phyloP scores from a whole-genome alignment of 2,329 filamentous ascomycete genomes.

The Septoria petroselini region DNA sequence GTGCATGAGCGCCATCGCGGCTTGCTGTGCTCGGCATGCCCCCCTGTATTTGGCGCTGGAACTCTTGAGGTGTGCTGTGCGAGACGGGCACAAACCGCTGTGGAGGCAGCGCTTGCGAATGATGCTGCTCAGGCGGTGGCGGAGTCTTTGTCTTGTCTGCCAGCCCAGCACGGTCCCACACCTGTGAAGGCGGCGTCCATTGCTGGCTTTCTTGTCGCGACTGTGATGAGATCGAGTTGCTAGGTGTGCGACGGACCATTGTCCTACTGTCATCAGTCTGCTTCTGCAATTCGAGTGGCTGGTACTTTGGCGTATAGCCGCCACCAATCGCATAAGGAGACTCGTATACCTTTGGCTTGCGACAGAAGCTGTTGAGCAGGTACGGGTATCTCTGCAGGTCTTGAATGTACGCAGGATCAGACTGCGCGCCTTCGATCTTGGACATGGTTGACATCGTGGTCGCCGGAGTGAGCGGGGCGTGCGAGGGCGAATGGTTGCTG shows the following conservation, averaged over 20 bases:
- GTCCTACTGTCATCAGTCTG: constrained; percentile 17
- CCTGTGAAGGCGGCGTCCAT: constrained; percentile 40
- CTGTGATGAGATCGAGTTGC: constrained; percentile 28
- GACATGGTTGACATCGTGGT: constrained; percentile 32
- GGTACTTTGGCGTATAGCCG: constrained; percentile 43
- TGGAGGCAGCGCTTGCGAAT: constrained; percentile 14
- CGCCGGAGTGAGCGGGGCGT: constrained; percentile 34
- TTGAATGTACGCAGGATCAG: constrained; percentile 40
- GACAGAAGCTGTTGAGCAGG: constrained; percentile 45
- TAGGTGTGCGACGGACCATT: constrained; percentile 28
- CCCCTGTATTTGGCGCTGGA: constrained; percentile 37
- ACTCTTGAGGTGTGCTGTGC: constrained; percentile 46
- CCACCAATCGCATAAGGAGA: constrained; percentile 47
- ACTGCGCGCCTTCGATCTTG: constrained; percentile 31
- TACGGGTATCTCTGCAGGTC: constrained; percentile 48
- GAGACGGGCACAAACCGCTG: constrained; percentile 22
- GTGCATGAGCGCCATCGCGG: constrained; percentile 36
- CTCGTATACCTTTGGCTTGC: constrained; percentile 47
- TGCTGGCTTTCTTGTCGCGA: constrained; percentile 28
- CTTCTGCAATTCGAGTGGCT: constrained; percentile 31
- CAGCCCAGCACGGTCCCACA: constrained; percentile 30
- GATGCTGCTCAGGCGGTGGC: constrained; percentile 22
- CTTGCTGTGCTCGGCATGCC: constrained; percentile 35
- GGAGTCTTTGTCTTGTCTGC: constrained; percentile 22
- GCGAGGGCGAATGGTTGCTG: constrained; percentile 37